Percentiles rank a stretch among this genome's conserved stretches.
These are phyloP conservation scores for Pontederia paniculata DNA, from an alignment of 176 grass and related monocot species.

Conservation along the genomic window DNA sequence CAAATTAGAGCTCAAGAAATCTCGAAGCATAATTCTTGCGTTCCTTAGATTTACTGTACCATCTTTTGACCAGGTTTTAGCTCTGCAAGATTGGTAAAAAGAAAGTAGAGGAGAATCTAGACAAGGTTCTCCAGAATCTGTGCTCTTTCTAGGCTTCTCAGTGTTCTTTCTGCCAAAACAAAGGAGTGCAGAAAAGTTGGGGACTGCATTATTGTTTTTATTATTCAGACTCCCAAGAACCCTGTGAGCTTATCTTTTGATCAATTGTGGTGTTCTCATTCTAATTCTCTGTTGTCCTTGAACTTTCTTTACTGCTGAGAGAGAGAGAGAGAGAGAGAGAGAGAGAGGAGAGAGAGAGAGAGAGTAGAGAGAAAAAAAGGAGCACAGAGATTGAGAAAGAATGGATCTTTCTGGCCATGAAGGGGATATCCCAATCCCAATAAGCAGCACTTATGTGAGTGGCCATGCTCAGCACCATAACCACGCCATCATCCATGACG, in stretches of 20 bases:
- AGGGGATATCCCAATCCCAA: slow-evolving; percentile 84
- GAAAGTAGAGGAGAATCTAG: slow-evolving; percentile 16
- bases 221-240: background rate
- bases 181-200: background rate
- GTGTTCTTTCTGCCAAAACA: background rate
- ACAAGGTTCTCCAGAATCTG: no score
- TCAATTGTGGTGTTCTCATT: background rate
- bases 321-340: background rate
- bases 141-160: no score
- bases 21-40: no score
- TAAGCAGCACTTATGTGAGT: slow-evolving; percentile 44
- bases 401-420: slow-evolving; percentile 81
- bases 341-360: background rate
- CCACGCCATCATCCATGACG: slow-evolving; percentile 45
- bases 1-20: no score
- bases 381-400: slow-evolving; percentile 19
- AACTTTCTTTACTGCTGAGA: slow-evolving; percentile 4
- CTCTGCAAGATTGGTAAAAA: slow-evolving; percentile 10
- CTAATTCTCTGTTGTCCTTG: slow-evolving; percentile 6
- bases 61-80: no score
- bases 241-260: background rate
- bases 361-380: slow-evolving; percentile 2
- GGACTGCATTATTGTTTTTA: background rate
- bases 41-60: no score
- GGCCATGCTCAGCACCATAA: slow-evolving; percentile 30